Base-by-base conservation (phyloP, 495 filamentous ascomycete genomes). In the Penicillium taxi region DNA sequence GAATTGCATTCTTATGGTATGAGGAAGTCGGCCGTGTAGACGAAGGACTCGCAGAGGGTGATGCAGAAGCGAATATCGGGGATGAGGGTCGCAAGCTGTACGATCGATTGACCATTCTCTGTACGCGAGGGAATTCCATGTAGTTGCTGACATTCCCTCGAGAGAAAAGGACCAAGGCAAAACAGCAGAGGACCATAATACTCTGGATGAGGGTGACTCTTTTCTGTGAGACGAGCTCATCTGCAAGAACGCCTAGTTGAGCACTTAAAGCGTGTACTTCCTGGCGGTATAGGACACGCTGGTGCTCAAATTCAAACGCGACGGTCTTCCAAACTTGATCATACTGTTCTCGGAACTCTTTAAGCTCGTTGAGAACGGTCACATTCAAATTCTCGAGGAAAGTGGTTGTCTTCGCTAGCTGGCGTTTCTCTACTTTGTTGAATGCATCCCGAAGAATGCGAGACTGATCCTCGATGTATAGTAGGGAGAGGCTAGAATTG, bases 391-490 rank as follows among this genome's bases (percentile, higher is more conserved):
- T 78, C 46, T 87, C 77, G 15, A 98, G 70, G 56, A 96, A 95
- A 6, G 65, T 69, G 21, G 77, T 80, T 5, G 89, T 87, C 54
- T 91, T 94, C 20, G 74, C 66, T 21, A 94, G 67, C 53, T 98
- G 91, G 15, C 83, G 78, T 48, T 84, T 86, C 53, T 96, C 90
- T 26, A 94, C 85, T 55, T 88, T 88, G 28, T 74, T 75, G 47
- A 98, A 91, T 1, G 90, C 88, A 36, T 95, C 87, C 12, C 89
- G 84, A 2, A 98, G 72, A 35, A 94, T 85, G 27, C 78, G 79
- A 11, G 91, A 96, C 53, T 98, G 91, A 33, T 91, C 84, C 63
- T 96, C 89, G 45, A 98, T 96, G 54, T 96, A 98, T 48, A 94
- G 84, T 2, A 98, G 73, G 0, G 88, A 94, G 18, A 98, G 69